A percentile compares a stretch with the other conserved stretches of the same genome.
Conservation (phyloP, 768 basidiomycete genomes). For the Dictyophora rubrovolvata region DNA sequence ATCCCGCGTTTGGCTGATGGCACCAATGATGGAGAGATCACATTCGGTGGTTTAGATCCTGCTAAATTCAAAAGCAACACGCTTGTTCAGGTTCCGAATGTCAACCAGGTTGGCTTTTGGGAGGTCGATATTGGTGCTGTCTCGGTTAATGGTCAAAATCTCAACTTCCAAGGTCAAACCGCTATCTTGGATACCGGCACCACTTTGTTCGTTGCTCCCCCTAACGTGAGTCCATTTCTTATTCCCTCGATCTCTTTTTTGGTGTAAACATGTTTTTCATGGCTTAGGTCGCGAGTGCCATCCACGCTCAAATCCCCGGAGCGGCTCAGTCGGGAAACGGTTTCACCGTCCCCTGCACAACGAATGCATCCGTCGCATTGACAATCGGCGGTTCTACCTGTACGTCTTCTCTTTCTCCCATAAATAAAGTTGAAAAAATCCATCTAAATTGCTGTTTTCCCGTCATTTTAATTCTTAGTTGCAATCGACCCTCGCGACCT, state of each 20-base stretch:
- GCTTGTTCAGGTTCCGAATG: conserved; percentile 49
- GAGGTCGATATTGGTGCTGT: conserved; percentile 53
- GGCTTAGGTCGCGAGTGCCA: conserved; percentile 37
- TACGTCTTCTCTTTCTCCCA: not conserved
- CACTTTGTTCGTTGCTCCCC: conserved; percentile 21
- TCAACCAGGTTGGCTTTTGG: conserved; percentile 71
- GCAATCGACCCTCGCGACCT: conserved; percentile 59
- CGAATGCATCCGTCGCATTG: conserved; percentile 40
- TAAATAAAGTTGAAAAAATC: no score
- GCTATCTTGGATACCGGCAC: conserved; percentile 26
- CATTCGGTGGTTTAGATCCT: conserved; percentile 67
- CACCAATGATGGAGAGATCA: conserved; percentile 68
- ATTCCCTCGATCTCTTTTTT: not conserved
- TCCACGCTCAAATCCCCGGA: conserved; percentile 50
- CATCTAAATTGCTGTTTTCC: not conserved
- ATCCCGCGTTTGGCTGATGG: conserved; percentile 64
- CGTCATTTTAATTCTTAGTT: conserved; percentile 17
- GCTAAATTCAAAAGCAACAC: conserved; percentile 56
- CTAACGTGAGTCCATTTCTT: not conserved
- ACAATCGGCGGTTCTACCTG: conserved; percentile 44
- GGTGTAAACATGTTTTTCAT: not conserved
- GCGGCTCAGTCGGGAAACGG: conserved; percentile 38
- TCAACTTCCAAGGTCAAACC: conserved; percentile 16
- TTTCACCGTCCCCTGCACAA: conserved; percentile 60
- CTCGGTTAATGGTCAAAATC: conserved; percentile 40